Evolutionary conservation across 164 flowering plant genomes (phyloP), one percentile per base, ranked within the genome.

Genomic region (Piper longum): DNA sequence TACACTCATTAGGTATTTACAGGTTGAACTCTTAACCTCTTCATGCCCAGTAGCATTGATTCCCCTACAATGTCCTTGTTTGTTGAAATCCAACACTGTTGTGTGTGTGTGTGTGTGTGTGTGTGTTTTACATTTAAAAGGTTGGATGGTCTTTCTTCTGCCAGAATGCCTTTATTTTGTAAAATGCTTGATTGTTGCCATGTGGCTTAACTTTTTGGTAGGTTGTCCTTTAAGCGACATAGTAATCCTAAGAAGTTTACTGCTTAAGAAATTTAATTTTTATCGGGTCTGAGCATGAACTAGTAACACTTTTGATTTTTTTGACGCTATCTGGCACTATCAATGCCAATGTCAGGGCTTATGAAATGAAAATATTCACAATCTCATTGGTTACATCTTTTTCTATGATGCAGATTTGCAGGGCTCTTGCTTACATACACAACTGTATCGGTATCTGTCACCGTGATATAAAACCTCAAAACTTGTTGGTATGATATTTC

Each of bases 401-500:
- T 14, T 8, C 12, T 48, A 48, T 60, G 13, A 16, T 60, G 41
- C 93, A 91, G 97, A 86, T 91, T 36, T 88, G 97, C 80, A 77
- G 97, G 72, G 86, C 97, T 13, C 96, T 91, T 76, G 95, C 95
- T 58, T 91, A 91, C 63, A 77, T 91, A 64, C 97, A 91, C 66
- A 88, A 84, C 65, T 88, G 93, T 72, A 76, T 91, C 69, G 96
- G 93, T 45, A 86, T 91, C 40, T 91, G 97, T 77, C 97, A 91
- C 73, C 96, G 97, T 57, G 97, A 90, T 73, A 90, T 90, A 74
- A 90, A 90, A 71, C 97, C 97, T 45, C 97, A 90, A 70, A 90
- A 90, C 76, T 75, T 90, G 69, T 85, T 90, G 42, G 97, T 90
- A 79, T 80, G 88, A 62, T 65, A 57, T 16, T 59, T 56, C 48